Evolutionary conservation across 1,139 yeast species (phyloP).

Genomic region (Kurtzmaniella quercitrusa): DNA sequence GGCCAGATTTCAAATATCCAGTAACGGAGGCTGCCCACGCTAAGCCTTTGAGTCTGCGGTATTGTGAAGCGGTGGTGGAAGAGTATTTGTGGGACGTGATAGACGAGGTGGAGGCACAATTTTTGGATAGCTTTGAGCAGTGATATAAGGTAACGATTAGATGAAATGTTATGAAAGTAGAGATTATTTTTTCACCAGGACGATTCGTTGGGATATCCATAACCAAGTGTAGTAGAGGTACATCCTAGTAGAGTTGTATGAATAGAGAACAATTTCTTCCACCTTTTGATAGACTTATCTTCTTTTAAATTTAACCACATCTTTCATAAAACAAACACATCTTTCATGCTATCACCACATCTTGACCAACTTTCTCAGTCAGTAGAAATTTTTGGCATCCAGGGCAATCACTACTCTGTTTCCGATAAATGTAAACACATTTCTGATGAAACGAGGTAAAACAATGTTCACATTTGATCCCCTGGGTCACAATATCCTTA

Average conservation of each 20-base stretch:
- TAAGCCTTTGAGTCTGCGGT: constrained; percentile 56
- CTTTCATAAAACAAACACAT: too few relatives aligned
- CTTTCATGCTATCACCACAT: neutral
- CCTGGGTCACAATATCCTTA: constrained; percentile 53
- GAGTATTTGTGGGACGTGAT: constrained; percentile 79
- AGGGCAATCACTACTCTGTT: constrained; percentile 8
- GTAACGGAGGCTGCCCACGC: constrained; percentile 27
- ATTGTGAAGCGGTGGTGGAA: constrained; percentile 69
- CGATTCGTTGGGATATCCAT: too few relatives aligned
- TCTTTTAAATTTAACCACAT: too few relatives aligned
- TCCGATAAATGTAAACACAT: constrained; percentile 41
- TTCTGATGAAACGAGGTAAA: constrained; percentile 42
- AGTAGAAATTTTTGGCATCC: neutral
- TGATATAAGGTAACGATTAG: neutral
- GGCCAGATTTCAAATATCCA: constrained; percentile 59
- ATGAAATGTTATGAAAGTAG: neutral
- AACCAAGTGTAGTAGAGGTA: too few relatives aligned
- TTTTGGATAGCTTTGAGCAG: constrained; percentile 44
- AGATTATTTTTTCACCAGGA: too few relatives aligned
- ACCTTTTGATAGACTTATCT: too few relatives aligned
- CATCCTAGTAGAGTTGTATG: too few relatives aligned
- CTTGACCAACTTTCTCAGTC: neutral
- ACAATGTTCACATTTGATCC: constrained; percentile 40
- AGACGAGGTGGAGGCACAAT: constrained; percentile 78
- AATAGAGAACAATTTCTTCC: too few relatives aligned